Conservation (phyloP, 352 stramenopile genomes). For the Pythium coloratum region DNA sequence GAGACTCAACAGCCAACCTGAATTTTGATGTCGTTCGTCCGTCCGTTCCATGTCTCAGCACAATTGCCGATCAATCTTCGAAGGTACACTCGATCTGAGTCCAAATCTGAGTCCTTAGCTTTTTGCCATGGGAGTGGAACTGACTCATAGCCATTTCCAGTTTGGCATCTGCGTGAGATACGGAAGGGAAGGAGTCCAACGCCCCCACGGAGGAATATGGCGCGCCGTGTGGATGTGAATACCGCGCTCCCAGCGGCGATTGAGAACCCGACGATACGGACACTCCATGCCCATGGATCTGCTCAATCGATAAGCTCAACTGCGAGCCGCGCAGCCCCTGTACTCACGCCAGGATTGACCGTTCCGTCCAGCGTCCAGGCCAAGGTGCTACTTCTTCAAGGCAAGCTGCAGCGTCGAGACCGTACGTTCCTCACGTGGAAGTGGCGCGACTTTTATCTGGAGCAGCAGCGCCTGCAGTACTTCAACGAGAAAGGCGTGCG, state of each 20-base stretch:
- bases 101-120: not conserved
- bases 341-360: not conserved
- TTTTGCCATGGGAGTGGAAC: not conserved
- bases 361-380: conserved; percentile 17
- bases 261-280: not conserved
- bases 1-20: not conserved
- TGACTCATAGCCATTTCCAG: conserved; percentile 3
- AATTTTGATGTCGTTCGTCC: too few species aligned
- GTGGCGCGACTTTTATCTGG: conserved; percentile 77
- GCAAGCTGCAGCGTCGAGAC: conserved; percentile 76
- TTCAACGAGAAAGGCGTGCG: conserved; percentile 74
- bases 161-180: not conserved
- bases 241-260: conserved; percentile 1
- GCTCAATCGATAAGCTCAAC: not conserved
- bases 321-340: not conserved
- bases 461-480: conserved; percentile 70
- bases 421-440: conserved; percentile 84
- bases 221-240: conserved; percentile 18
- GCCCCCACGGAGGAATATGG: not conserved
- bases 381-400: conserved; percentile 40
- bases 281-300: not conserved
- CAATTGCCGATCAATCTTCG: not conserved
- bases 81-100: not conserved
- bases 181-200: not conserved
- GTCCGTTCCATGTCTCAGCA: not conserved